Conservation (phyloP, 2,329 filamentous ascomycete species). For the Clonostachys rosea region DNA sequence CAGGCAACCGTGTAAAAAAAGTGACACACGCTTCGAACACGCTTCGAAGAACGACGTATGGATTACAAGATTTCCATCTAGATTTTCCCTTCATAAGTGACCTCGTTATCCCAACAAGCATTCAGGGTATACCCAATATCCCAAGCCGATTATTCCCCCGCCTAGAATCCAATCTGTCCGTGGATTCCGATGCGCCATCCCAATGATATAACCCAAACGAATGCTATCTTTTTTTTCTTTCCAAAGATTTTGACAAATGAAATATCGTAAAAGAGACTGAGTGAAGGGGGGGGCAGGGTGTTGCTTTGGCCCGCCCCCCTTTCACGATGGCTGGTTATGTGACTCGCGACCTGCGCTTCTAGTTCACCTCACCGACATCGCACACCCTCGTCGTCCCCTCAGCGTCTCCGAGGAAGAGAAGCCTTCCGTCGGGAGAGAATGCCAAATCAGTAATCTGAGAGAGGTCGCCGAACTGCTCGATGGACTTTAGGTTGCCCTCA, state of each 20-base stretch:
- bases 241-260: neutral
- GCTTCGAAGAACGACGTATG: too few species aligned
- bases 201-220: neutral
- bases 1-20: neutral
- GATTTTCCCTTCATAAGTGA: too few species aligned
- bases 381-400: slow-evolving; percentile 28
- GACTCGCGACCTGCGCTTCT: neutral
- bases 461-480: slow-evolving; percentile 25
- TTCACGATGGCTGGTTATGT: neutral
- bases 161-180: too few species aligned
- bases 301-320: neutral
- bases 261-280: neutral
- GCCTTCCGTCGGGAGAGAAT: slow-evolving; percentile 29
- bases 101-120: too few species aligned
- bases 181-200: too few species aligned
- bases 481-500: slow-evolving; percentile 12
- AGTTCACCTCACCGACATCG: slow-evolving; percentile 20
- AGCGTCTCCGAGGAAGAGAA: slow-evolving; percentile 24
- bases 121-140: too few species aligned
- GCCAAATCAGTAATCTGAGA: slow-evolving; percentile 26
- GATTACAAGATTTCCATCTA: too few species aligned
- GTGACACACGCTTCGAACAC: too few species aligned
- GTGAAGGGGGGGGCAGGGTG: neutral
- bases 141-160: too few species aligned
- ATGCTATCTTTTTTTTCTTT: neutral